These are phyloP conservation scores for Fusarium equiseti DNA, from an alignment of 2,329 filamentous ascomycete species.

Conservation along the genomic window DNA sequence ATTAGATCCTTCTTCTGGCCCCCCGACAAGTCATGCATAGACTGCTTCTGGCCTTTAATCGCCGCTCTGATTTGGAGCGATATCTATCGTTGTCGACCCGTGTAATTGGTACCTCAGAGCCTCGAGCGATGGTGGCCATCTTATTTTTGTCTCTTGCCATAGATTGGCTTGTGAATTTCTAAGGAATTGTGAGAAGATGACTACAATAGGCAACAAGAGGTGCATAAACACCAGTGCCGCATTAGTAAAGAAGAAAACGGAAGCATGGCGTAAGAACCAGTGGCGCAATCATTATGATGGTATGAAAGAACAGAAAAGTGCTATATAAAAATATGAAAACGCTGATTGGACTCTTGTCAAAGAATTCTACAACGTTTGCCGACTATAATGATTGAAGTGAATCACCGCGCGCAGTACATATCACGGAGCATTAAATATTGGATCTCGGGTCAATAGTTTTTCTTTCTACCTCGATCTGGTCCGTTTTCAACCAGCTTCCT, in stretches of 20 bases:
- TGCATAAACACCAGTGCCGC: not conserved
- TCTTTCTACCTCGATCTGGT: conserved; percentile 34
- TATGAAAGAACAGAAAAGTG: conserved; percentile 13
- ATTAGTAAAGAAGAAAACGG: not conserved
- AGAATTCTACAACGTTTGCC: not conserved
- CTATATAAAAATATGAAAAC: conserved; percentile 22
- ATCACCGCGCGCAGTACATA: not conserved
- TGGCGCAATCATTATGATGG: not conserved
- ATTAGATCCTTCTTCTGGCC: conserved; percentile 46
- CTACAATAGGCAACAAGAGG: not conserved
- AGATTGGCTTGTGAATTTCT: not conserved
- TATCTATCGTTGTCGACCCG: not conserved
- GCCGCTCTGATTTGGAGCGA: not conserved
- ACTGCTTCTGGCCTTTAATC: not conserved
- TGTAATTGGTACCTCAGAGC: not conserved
- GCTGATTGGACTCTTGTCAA: not conserved
- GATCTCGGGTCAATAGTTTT: conserved; percentile 23
- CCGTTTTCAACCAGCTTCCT: conserved; percentile 8
- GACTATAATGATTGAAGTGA: not conserved
- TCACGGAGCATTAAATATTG: not conserved
- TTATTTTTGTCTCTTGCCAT: not conserved
- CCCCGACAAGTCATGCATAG: conserved; percentile 38
- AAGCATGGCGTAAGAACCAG: not conserved
- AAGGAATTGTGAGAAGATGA: not conserved
- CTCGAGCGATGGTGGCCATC: not conserved